Evolutionary conservation across 176 grass and related monocot genomes (phyloP).

Genomic region (Ensete ventricosum): DNA sequence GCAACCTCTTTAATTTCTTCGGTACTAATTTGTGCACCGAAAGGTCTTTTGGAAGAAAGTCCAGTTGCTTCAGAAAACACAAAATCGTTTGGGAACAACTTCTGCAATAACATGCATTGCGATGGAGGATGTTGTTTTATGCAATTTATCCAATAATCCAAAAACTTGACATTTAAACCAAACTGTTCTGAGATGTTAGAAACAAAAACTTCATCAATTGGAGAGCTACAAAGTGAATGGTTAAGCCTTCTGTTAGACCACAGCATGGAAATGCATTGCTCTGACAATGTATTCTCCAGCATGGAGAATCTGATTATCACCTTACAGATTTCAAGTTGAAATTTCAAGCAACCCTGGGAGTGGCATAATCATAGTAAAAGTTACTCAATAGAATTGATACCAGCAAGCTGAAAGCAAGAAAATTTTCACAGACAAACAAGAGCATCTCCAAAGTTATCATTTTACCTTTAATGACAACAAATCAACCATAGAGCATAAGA

Average conservation of each 20-base stretch:
- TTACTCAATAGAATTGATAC: background rate
- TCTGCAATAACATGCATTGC: constrained; percentile 57
- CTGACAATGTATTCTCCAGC: constrained; percentile 40
- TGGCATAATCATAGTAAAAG: constrained; percentile 11
- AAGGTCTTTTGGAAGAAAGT: constrained; percentile 19
- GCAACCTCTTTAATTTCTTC: constrained; percentile 45
- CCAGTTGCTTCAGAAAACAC: constrained; percentile 34
- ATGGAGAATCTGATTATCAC: constrained; percentile 50
- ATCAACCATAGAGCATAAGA: constrained; percentile 80
- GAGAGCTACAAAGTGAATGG: constrained; percentile 59
- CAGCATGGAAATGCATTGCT: constrained; percentile 48
- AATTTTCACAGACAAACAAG: background rate
- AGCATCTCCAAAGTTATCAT: background rate
- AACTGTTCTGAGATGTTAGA: constrained; percentile 34
- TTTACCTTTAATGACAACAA: constrained; percentile 69
- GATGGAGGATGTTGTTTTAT: constrained; percentile 40
- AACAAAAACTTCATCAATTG: constrained; percentile 50
- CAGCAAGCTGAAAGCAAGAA: background rate
- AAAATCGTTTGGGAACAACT: constrained; percentile 31
- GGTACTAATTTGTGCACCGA: constrained; percentile 29
- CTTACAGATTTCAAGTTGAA: constrained; percentile 70
- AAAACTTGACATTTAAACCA: constrained; percentile 33
- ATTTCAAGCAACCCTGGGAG: constrained; percentile 62
- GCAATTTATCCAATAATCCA: constrained; percentile 60
- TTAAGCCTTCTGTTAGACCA: constrained; percentile 53